A percentile compares a stretch with the other conserved stretches of the same genome.
These are phyloP conservation scores for Mycena latifolia DNA, from an alignment of 768 basidiomycete genomes.

Conservation along the genomic window DNA sequence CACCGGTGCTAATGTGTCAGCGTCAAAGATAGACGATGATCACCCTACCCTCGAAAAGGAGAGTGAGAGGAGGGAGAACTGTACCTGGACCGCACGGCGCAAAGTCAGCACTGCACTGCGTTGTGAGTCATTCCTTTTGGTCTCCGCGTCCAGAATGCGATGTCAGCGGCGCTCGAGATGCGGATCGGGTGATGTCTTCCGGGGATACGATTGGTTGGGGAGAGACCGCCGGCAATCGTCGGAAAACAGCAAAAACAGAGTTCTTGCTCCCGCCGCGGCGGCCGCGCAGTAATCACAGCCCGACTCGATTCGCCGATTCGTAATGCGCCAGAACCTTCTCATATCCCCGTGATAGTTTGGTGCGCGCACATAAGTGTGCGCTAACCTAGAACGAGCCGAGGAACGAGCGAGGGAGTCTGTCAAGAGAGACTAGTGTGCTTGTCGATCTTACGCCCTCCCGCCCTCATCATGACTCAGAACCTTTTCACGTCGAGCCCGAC, in stretches of 20 bases:
- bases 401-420: too few relatives aligned
- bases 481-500: constrained; percentile 20
- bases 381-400: too few relatives aligned
- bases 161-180: constrained; percentile 16
- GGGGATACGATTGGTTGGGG: constrained; percentile 4
- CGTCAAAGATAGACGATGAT: too few relatives aligned
- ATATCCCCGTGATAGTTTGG: constrained; percentile 14
- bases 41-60: too few relatives aligned
- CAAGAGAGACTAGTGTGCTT: too few relatives aligned
- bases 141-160: background rate
- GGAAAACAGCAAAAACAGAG: too few relatives aligned
- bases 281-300: constrained; percentile 20
- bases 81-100: background rate
- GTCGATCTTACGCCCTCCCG: background rate
- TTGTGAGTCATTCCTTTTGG: constrained; percentile 15
- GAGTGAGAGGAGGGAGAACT: too few relatives aligned
- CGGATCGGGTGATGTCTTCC: background rate
- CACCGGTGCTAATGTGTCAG: too few relatives aligned
- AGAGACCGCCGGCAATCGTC: constrained; percentile 9
- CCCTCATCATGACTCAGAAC: constrained; percentile 19
- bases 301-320: constrained; percentile 8
- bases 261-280: background rate
- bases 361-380: constrained; percentile 15
- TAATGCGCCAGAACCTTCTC: constrained; percentile 23
- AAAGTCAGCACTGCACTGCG: constrained; percentile 11